phyloP scores from a whole-genome alignment of 2,329 filamentous ascomycete species.

The Chaetomiaceae sp. region DNA sequence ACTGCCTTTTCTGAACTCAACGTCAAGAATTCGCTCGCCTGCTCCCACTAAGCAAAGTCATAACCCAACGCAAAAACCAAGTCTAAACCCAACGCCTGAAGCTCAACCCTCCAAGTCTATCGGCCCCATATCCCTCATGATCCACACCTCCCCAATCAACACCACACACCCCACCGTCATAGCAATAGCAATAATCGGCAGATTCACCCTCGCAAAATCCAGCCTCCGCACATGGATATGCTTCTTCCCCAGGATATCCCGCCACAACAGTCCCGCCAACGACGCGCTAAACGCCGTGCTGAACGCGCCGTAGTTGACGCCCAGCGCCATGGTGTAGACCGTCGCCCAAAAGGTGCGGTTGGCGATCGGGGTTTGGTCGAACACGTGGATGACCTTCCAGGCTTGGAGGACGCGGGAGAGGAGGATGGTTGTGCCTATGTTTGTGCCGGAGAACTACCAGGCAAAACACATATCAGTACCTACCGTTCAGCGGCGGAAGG shows the following conservation, averaged over 20 bases:
- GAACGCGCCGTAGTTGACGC: conserved; percentile 72
- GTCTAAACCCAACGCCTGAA: neutral
- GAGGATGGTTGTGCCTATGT: conserved; percentile 72
- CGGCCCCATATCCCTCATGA: conserved; percentile 39
- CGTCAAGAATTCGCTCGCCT: neutral
- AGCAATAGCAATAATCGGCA: conserved; percentile 65
- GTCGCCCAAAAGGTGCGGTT: conserved; percentile 69
- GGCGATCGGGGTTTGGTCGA: conserved; percentile 46
- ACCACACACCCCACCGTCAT: conserved; percentile 62
- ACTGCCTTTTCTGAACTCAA: no score
- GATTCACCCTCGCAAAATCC: conserved; percentile 65
- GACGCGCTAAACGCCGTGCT: conserved; percentile 69
- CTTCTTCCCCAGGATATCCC: conserved; percentile 64
- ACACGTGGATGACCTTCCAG: conserved; percentile 58
- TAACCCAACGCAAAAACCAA: neutral
- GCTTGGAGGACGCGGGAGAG: conserved; percentile 65
- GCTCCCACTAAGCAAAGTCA: neutral
- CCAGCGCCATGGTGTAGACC: conserved; percentile 69
- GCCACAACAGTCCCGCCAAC: conserved; percentile 67
- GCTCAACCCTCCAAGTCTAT: neutral
- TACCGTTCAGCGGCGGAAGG: no score
- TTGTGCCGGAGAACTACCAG: conserved; percentile 68
- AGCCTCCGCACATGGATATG: conserved; percentile 59
- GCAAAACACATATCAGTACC: neutral
- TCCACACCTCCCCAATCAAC: conserved; percentile 60